These are phyloP conservation scores for Simplicillium sp. DNA, from an alignment of 2,329 filamentous ascomycete species.

Conservation along the genomic window DNA sequence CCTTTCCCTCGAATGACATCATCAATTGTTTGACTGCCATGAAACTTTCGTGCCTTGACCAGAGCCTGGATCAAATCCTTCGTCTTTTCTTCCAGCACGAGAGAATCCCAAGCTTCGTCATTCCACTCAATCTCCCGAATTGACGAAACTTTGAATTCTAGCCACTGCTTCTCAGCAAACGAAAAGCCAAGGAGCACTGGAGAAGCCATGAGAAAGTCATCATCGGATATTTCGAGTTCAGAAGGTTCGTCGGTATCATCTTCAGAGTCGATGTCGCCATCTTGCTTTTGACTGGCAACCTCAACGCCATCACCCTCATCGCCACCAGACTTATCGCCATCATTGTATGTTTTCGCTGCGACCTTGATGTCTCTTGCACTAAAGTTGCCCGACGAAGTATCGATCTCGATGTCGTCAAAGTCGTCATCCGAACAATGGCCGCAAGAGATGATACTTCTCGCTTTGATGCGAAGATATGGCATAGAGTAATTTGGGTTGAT, in stretches of 20 bases:
- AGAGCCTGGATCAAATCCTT: slow-evolving; percentile 64
- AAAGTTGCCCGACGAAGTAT: slow-evolving; percentile 27
- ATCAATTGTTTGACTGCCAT: slow-evolving; percentile 72
- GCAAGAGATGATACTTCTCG: slow-evolving; percentile 34
- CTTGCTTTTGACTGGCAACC: neutral
- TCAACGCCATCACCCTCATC: slow-evolving; percentile 7
- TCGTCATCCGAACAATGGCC: slow-evolving; percentile 50
- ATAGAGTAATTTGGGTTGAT: slow-evolving; percentile 82
- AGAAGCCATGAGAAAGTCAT: slow-evolving; percentile 76
- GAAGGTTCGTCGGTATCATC: slow-evolving; percentile 13
- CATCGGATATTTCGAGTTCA: slow-evolving; percentile 58
- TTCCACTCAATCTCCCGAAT: slow-evolving; percentile 81
- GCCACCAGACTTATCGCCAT: slow-evolving; percentile 12
- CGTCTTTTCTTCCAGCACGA: slow-evolving; percentile 58
- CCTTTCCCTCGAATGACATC: slow-evolving; percentile 79
- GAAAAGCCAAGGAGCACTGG: slow-evolving; percentile 80
- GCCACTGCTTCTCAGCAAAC: slow-evolving; percentile 82
- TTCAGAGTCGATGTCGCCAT: slow-evolving; percentile 5
- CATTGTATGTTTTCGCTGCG: slow-evolving; percentile 43
- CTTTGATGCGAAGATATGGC: slow-evolving; percentile 49
- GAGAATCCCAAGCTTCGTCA: slow-evolving; percentile 67
- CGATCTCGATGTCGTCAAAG: slow-evolving; percentile 27
- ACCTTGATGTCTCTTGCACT: slow-evolving; percentile 32
- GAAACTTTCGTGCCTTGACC: slow-evolving; percentile 76
- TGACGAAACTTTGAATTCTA: slow-evolving; percentile 74